Evolutionary conservation across 2,329 filamentous ascomycete genomes (phyloP).

Genomic region (Lanzia echinophila): DNA sequence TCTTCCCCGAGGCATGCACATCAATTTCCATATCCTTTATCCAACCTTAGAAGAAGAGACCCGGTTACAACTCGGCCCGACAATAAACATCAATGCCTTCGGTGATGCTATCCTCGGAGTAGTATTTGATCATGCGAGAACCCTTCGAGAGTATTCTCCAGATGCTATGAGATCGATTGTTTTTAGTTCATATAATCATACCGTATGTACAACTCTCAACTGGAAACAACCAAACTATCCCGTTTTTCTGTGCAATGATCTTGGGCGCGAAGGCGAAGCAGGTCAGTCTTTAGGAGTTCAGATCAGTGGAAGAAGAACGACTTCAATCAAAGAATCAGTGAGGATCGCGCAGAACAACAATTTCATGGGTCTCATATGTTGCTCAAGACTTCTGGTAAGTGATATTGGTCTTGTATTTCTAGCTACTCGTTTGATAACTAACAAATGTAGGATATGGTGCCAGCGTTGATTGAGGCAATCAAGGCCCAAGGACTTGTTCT

Average conservation of each 20-base stretch:
- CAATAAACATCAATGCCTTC: slow-evolving; percentile 77
- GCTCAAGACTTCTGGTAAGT: slow-evolving; percentile 75
- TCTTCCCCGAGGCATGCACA: slow-evolving; percentile 72
- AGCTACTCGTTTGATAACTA: slow-evolving; percentile 12
- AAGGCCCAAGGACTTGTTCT: slow-evolving; percentile 90
- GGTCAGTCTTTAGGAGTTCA: slow-evolving; percentile 18
- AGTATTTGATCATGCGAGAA: slow-evolving; percentile 85
- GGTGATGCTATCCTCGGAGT: slow-evolving; percentile 76
- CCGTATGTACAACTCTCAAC: slow-evolving; percentile 87
- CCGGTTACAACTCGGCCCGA: slow-evolving; percentile 61
- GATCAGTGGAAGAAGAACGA: slow-evolving; percentile 62
- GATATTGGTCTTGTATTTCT: background rate
- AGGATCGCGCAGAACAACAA: slow-evolving; percentile 92
- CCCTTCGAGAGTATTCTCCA: slow-evolving; percentile 57
- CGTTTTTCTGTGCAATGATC: slow-evolving; percentile 89
- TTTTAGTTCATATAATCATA: slow-evolving; percentile 87
- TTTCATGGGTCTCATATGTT: slow-evolving; percentile 94
- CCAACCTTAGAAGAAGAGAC: slow-evolving; percentile 70
- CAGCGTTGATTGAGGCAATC: slow-evolving; percentile 84
- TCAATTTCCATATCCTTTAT: slow-evolving; percentile 89
- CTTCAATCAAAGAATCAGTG: slow-evolving; percentile 91
- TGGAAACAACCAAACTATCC: slow-evolving; percentile 99
- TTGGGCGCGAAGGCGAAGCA: slow-evolving; percentile 54
- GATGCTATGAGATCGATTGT: slow-evolving; percentile 79
- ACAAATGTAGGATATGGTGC: slow-evolving; percentile 73